A percentile compares a stretch with the other conserved stretches of the same genome.
Conservation (phyloP, 768 basidiomycete species). For the Calocera viscosa region DNA sequence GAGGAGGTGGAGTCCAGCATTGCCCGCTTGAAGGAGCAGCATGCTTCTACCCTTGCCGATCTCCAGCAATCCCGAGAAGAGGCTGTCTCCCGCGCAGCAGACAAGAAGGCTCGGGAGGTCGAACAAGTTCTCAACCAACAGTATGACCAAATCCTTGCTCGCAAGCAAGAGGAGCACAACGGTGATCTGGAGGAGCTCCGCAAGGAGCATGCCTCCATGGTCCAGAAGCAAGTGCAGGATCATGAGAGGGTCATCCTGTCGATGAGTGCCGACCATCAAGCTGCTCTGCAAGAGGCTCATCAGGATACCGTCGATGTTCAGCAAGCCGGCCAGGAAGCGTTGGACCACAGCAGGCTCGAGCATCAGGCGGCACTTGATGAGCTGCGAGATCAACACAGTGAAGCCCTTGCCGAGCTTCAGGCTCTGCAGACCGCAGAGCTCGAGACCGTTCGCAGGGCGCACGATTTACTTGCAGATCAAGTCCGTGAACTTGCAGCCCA, state of each 20-base stretch:
- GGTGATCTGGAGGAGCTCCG: slow-evolving; percentile 34
- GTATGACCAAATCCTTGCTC: slow-evolving; percentile 35
- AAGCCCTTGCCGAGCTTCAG: slow-evolving; percentile 40
- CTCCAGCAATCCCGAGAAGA: slow-evolving; percentile 45
- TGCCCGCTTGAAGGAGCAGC: slow-evolving; percentile 34
- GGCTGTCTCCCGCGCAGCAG: slow-evolving; percentile 28
- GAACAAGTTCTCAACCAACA: slow-evolving; percentile 29
- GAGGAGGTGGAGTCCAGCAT: slow-evolving; percentile 14
- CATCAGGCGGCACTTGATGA: slow-evolving; percentile 57
- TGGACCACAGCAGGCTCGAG: slow-evolving; percentile 50
- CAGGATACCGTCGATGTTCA: slow-evolving; percentile 31
- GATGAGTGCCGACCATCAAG: slow-evolving; percentile 34
- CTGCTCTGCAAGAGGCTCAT: slow-evolving; percentile 34
- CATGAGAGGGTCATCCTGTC: slow-evolving; percentile 17
- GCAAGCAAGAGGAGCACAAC: slow-evolving; percentile 18
- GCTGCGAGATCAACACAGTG: slow-evolving; percentile 38
- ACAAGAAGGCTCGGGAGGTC: slow-evolving; percentile 37
- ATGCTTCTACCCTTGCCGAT: slow-evolving; percentile 42
- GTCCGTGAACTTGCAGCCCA: slow-evolving; percentile 27
- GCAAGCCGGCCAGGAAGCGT: slow-evolving; percentile 26
- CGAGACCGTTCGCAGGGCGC: slow-evolving; percentile 31
- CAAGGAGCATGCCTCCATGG: slow-evolving; percentile 44
- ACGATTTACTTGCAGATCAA: slow-evolving; percentile 20
- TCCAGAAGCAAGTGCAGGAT: slow-evolving; percentile 23
- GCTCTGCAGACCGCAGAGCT: slow-evolving; percentile 39